Percentiles rank a stretch among this genome's conserved stretches.
These are phyloP conservation scores for Xerocomus spinulosus DNA, from an alignment of 768 basidiomycete genomes.

Conservation along the genomic window DNA sequence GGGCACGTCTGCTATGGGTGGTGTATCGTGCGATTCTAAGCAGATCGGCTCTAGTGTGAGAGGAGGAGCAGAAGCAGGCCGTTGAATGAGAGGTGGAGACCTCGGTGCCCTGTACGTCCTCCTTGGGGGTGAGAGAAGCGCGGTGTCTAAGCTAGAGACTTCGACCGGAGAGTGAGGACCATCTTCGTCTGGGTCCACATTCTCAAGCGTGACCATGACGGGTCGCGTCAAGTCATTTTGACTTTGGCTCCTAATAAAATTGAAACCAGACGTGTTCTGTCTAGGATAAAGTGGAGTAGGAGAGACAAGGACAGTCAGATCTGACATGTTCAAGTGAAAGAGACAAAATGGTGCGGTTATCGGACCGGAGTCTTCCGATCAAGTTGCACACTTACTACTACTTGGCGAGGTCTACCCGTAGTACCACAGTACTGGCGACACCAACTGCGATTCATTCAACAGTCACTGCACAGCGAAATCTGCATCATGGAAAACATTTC, in stretches of 20 bases:
- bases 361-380: no score
- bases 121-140: slow-evolving; percentile 25
- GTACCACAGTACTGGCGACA: no score
- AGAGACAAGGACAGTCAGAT: slow-evolving; percentile 32
- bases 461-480: no score
- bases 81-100: slow-evolving; percentile 6
- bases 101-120: slow-evolving; percentile 25
- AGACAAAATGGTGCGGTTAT: no score
- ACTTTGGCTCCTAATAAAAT: slow-evolving; percentile 29
- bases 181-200: slow-evolving; percentile 21
- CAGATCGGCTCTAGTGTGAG: slow-evolving; percentile 1
- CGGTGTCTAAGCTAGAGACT: slow-evolving; percentile 13
- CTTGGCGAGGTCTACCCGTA: no score
- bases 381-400: no score
- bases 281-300: slow-evolving; percentile 26
- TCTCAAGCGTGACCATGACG: slow-evolving; percentile 32
- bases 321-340: no score
- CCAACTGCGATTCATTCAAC: no score
- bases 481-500: no score
- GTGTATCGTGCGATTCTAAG: neutral
- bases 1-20: slow-evolving; percentile 7
- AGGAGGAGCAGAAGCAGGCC: slow-evolving; percentile 25
- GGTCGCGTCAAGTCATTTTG: slow-evolving; percentile 24
- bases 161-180: slow-evolving; percentile 25
- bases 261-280: slow-evolving; percentile 25